A percentile compares a stretch with the other conserved stretches of the same genome.
phyloP scores from a whole-genome alignment of 768 basidiomycete genomes.

The Trametes gibbosa region DNA sequence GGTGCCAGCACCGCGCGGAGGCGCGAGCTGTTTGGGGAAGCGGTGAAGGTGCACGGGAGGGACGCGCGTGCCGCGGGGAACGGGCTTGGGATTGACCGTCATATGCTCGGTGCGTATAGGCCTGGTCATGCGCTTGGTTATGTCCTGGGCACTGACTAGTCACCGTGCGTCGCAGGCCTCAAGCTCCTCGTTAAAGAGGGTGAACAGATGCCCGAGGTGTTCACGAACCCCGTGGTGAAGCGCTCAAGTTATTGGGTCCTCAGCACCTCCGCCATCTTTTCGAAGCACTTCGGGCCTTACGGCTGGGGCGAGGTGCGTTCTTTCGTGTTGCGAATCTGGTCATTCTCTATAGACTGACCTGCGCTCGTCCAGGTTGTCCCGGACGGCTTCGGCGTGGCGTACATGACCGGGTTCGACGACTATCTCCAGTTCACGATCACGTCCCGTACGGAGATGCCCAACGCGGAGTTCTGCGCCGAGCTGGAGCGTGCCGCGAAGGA shows the following conservation, averaged over 20 bases:
- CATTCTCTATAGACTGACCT: background rate
- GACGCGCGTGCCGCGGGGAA: slow-evolving; percentile 65
- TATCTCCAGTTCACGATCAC: slow-evolving; percentile 85
- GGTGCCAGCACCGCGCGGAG: slow-evolving; percentile 39
- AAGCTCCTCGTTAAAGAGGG: slow-evolving; percentile 61
- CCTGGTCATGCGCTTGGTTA: no score
- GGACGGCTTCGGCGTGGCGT: slow-evolving; percentile 92
- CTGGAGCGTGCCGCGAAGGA: slow-evolving; percentile 66
- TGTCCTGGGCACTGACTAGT: no score
- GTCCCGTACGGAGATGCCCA: slow-evolving; percentile 81
- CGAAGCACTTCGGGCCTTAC: slow-evolving; percentile 79
- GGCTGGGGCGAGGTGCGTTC: slow-evolving; percentile 84
- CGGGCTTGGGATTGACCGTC: slow-evolving; percentile 81
- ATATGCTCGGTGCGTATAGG: slow-evolving; percentile 66
- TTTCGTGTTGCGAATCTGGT: background rate
- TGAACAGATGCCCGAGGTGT: slow-evolving; percentile 67
- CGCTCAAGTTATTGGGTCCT: slow-evolving; percentile 82
- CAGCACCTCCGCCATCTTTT: slow-evolving; percentile 87
- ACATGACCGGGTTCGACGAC: slow-evolving; percentile 78
- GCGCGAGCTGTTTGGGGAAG: slow-evolving; percentile 53
- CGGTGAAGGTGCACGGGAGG: slow-evolving; percentile 60
- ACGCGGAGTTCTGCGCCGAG: slow-evolving; percentile 68
- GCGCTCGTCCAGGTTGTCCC: slow-evolving; percentile 62
- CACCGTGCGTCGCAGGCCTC: slow-evolving; percentile 47
- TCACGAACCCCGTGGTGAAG: slow-evolving; percentile 68